These are phyloP conservation scores for Trapa bicornis DNA, from an alignment of 345 rosid species.

Conservation along the genomic window DNA sequence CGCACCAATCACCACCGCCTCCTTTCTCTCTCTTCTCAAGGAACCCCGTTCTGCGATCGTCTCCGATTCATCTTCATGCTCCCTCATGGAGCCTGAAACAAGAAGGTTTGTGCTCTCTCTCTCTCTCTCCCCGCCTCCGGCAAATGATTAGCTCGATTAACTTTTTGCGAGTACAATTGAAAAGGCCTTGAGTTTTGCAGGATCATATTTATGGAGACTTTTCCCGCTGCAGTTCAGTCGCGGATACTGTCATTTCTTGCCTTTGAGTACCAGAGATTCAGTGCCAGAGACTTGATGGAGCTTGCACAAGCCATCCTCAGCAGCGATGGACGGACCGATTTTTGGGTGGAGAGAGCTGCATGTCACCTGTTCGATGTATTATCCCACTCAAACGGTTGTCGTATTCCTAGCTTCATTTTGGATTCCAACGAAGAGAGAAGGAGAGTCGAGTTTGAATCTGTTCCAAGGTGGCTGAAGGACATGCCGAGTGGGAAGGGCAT, in stretches of 20 bases:
- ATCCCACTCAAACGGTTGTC: conserved; percentile 27
- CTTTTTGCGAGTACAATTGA: neutral
- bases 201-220: conserved; percentile 56
- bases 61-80: conserved; percentile 18
- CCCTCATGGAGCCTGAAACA: conserved; percentile 12
- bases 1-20: conserved; percentile 39
- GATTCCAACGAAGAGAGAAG: conserved; percentile 24
- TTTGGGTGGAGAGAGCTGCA: conserved; percentile 59
- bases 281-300: conserved; percentile 29
- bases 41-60: conserved; percentile 18
- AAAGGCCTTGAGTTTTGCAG: conserved; percentile 13
- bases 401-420: conserved; percentile 31
- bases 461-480: conserved; percentile 49
- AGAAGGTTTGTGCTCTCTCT: conserved; percentile 25
- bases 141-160: no score
- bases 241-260: conserved; percentile 54
- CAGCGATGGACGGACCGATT: conserved; percentile 22
- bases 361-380: conserved; percentile 49
- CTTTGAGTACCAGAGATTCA: conserved; percentile 35
- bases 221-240: conserved; percentile 51
- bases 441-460: conserved; percentile 28
- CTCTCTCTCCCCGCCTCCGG: neutral
- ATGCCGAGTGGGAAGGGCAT: conserved; percentile 10
- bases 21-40: conserved; percentile 39
- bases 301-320: conserved; percentile 39